Percentiles rank a stretch among this genome's conserved stretches.
These are phyloP conservation scores for Rhizophora apiculata DNA, from an alignment of 345 rosid species.

Conservation along the genomic window DNA sequence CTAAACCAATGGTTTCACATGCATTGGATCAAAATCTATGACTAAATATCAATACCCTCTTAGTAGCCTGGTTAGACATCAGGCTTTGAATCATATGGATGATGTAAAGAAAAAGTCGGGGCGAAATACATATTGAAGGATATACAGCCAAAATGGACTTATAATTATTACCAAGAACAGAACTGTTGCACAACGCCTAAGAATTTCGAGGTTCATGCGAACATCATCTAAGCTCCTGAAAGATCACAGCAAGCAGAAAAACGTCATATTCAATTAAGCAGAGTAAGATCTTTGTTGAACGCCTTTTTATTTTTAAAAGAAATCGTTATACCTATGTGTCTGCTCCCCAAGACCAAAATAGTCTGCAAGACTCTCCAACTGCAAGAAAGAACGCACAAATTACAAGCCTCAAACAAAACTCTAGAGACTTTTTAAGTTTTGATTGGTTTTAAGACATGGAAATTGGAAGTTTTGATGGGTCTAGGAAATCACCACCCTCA, in stretches of 20 bases:
- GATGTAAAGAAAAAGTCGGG: too few species aligned
- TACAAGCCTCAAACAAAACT: background rate
- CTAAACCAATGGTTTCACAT: too few species aligned
- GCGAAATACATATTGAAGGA: background rate
- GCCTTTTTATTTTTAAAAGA: background rate
- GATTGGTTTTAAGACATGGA: too few species aligned
- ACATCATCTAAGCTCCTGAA: constrained; percentile 95
- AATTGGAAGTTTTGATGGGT: background rate
- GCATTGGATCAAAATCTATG: too few species aligned
- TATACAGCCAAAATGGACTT: background rate
- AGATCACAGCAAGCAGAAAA: constrained; percentile 10
- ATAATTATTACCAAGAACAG: constrained; percentile 69
- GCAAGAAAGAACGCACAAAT: constrained; percentile 10
- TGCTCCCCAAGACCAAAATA: constrained; percentile 88
- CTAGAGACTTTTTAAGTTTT: too few species aligned
- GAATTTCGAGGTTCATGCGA: constrained; percentile 85
- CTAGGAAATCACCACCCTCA: constrained; percentile 62
- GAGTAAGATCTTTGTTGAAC: background rate
- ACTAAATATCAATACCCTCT: too few species aligned
- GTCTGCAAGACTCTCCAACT: constrained; percentile 80
- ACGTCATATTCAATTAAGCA: too few species aligned
- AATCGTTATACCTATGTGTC: constrained; percentile 54
- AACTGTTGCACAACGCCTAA: constrained; percentile 84
- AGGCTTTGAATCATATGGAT: too few species aligned
- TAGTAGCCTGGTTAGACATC: too few species aligned